Evolutionary conservation across 75 land plant species (phyloP), one percentile per base, ranked within the genome.

Genomic region (Cupressus sempervirens): DNA sequence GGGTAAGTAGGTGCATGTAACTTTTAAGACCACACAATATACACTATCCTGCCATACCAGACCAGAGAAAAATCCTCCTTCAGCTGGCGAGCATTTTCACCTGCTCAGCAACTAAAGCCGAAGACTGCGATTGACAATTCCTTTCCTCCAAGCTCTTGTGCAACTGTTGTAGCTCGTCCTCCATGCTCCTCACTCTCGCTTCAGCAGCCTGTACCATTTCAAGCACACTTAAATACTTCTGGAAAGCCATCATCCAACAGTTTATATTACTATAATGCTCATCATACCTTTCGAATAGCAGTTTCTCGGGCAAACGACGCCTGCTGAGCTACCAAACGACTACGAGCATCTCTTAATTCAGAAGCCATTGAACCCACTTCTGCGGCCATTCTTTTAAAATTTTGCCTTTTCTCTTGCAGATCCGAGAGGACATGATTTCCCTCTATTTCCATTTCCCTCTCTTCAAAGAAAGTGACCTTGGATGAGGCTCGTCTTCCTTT

Each of bases 291-390:
- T 85, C 92, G 86, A 11, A 86, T 86, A 15, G 43, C 6, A 76
- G 88, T 73, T 84, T 94, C 96, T 65, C 83, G 70, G 12, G 86
- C 86, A 81, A 89, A 90, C 14, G 83, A 87, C 29, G 91, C 86
- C 75, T 91, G 93, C 68, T 88, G 87, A 2, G 83, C 82, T 0
- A 92, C 88, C 52, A 93, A 76, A 1, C 89, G 85, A 82, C 80
- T 41, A 11, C 94, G 88, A 11, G 86, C 91, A 40, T 94, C 92
- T 89, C 92, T 93, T 20, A 94, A 86, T 85, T 94, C 94, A 20
- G 91, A 84, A 48, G 96, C 96, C 86, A 94, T 56, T 11, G 89
- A 86, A 43, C 93, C 93, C 14, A 94, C 93, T 75, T 93, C 92
- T 40, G 14, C 6, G 11, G 87, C 87, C 41, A 86, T 86, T 38